Evolutionary conservation across 1,284 basidiomycete genomes (phyloP).

Genomic region (Microbotryomycetes sp.): DNA sequence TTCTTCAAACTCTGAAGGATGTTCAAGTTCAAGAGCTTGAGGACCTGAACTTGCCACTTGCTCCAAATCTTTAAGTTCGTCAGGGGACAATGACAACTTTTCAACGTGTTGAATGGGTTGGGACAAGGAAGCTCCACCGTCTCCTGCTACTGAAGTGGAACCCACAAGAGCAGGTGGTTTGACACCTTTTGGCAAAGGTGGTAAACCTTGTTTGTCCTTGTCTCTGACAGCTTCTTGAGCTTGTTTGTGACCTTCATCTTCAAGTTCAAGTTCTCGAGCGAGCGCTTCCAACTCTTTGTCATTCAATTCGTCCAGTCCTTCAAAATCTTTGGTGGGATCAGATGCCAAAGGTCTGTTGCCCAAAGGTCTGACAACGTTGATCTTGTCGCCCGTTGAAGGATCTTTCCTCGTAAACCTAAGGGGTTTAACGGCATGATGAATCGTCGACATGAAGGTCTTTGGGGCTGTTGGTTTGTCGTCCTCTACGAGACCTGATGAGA

Average conservation of each 20-base stretch:
- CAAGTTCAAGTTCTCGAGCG: conserved; percentile 21
- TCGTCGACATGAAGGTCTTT: conserved; percentile 1
- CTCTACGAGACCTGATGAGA: conserved; percentile 10
- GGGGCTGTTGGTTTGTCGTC: conserved; percentile 12
- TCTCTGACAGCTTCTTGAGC: background rate
- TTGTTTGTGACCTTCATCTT: conserved; percentile 11
- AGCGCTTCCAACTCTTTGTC: conserved; percentile 22
- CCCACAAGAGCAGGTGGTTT: background rate
- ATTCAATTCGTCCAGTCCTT: conserved; percentile 11
- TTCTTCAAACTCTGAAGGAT: background rate
- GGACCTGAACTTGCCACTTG: background rate
- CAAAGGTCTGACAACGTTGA: conserved; percentile 14
- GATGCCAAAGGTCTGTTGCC: conserved; percentile 19
- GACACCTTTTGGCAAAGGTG: conserved; percentile 3
- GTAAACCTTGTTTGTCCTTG: background rate
- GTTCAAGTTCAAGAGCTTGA: conserved; percentile 2
- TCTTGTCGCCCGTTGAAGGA: conserved; percentile 10
- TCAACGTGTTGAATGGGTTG: conserved; percentile 17
- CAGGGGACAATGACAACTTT: conserved; percentile 9
- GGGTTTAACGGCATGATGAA: background rate
- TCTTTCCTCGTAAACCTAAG: background rate
- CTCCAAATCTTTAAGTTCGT: background rate
- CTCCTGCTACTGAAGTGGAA: conserved; percentile 12
- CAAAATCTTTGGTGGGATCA: conserved; percentile 9
- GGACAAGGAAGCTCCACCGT: conserved; percentile 20